phyloP scores from a whole-genome alignment of 805 yeast species.

The Spathaspora gorwiae region DNA sequence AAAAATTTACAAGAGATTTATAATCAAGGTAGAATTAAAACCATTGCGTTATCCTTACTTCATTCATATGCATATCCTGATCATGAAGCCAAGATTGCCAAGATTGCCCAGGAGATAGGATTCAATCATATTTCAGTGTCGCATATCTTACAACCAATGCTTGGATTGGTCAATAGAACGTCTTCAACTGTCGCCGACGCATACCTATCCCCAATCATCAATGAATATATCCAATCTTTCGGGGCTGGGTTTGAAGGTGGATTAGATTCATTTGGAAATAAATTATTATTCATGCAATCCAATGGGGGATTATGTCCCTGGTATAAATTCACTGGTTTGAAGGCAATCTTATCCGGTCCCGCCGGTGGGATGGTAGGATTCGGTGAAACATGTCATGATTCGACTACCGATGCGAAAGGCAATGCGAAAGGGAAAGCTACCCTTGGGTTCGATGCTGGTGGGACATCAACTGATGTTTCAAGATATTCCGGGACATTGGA shows the following conservation, averaged over 20 bases:
- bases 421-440: constrained; percentile 21
- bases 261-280: constrained; percentile 40
- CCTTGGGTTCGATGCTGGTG: constrained; percentile 42
- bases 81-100: constrained; percentile 32
- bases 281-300: constrained; percentile 87
- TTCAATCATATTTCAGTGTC: constrained; percentile 34
- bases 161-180: constrained; percentile 37
- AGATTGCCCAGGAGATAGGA: constrained; percentile 34
- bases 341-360: constrained; percentile 90
- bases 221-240: constrained; percentile 30
- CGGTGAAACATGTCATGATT: constrained; percentile 71
- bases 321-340: constrained; percentile 75
- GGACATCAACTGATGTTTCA: constrained; percentile 44
- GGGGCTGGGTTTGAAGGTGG: constrained; percentile 41
- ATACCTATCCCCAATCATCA: constrained; percentile 36
- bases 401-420: constrained; percentile 2
- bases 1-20: constrained; percentile 22
- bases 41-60: constrained; percentile 35
- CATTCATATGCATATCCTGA: constrained; percentile 39
- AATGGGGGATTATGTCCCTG: constrained; percentile 94
- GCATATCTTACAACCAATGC: constrained; percentile 40
- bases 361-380: constrained; percentile 98
- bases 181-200: constrained; percentile 44
- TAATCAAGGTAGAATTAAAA: constrained; percentile 17
- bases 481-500: constrained; percentile 37